These are phyloP conservation scores for Deakozyma indianensis DNA, from an alignment of 805 yeast species.

Conservation along the genomic window DNA sequence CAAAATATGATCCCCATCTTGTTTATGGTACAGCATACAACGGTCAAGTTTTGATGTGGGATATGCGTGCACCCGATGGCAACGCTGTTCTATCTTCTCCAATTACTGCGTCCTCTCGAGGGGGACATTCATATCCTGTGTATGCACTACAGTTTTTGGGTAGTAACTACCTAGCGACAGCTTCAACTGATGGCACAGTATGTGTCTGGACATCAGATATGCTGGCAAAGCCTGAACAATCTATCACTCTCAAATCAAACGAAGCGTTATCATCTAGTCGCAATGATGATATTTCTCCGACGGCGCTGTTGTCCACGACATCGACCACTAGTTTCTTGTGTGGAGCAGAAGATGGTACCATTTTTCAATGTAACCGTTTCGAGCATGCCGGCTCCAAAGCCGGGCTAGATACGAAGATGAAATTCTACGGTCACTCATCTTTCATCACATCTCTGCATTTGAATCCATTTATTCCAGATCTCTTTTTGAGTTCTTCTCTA, in stretches of 20 bases:
- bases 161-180: conserved; percentile 15
- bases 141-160: conserved; percentile 17
- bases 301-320: conserved; percentile 14
- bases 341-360: conserved; percentile 25
- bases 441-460: conserved; percentile 20
- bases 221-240: conserved; percentile 22
- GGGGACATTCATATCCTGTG: conserved; percentile 23
- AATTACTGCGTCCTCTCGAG: conserved; percentile 18
- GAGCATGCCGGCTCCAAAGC: conserved; percentile 15
- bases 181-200: conserved; percentile 25
- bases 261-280: conserved; percentile 9
- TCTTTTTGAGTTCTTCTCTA: conserved; percentile 9
- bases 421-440: conserved; percentile 21
- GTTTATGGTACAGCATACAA: conserved; percentile 33
- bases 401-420: conserved; percentile 6
- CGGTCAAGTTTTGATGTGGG: conserved; percentile 42
- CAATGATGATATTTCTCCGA: conserved; percentile 18
- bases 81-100: conserved; percentile 18
- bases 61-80: conserved; percentile 17
- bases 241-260: conserved; percentile 14
- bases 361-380: conserved; percentile 20
- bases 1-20: conserved; percentile 24
- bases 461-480: not conserved
- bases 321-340: conserved; percentile 21
- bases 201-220: conserved; percentile 25